A percentile compares a stretch with the other conserved stretches of the same genome.
Evolutionary conservation across 306 rosid species (phyloP).

Genomic region (Crotalaria pallida): DNA sequence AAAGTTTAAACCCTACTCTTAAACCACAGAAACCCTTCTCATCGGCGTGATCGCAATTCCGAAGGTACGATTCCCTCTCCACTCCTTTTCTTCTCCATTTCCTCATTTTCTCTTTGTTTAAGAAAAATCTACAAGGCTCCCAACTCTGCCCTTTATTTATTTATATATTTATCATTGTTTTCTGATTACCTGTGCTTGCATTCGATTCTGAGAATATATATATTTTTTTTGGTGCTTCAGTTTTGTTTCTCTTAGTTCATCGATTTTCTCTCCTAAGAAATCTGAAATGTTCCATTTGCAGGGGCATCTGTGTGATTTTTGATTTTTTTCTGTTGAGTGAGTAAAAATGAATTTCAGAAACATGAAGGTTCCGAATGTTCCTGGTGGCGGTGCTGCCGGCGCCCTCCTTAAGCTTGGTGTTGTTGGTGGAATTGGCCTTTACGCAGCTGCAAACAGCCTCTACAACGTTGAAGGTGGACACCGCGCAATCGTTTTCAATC

Average conservation of each 20-base stretch:
- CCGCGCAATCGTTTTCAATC: constrained; percentile 82
- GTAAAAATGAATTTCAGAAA: constrained; percentile 30
- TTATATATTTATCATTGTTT: too few relatives aligned
- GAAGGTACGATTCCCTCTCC: constrained; percentile 1
- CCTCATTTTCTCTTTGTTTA: not conserved
- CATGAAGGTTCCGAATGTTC: constrained; percentile 40
- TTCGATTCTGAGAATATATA: not conserved
- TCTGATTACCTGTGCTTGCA: not conserved
- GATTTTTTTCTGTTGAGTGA: not conserved
- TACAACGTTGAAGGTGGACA: constrained; percentile 93
- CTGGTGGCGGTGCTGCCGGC: constrained; percentile 57
- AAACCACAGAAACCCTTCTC: constrained; percentile 15
- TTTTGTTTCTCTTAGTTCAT: not conserved
- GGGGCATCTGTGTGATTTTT: too few relatives aligned
- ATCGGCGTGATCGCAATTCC: not conserved
- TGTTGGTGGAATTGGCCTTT: constrained; percentile 56
- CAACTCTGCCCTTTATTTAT: not conserved
- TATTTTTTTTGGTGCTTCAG: not conserved
- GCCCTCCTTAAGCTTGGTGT: constrained; percentile 48
- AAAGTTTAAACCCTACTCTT: constrained; percentile 35
- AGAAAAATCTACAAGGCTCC: not conserved
- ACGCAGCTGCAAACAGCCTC: constrained; percentile 62
- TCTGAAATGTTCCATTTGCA: not conserved
- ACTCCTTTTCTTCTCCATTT: not conserved
- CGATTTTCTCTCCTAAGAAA: not conserved